Percentiles rank a stretch among this genome's conserved stretches.
Evolutionary conservation across 2,329 filamentous ascomycete genomes (phyloP).

Genomic region (Monilinia fructicola): DNA sequence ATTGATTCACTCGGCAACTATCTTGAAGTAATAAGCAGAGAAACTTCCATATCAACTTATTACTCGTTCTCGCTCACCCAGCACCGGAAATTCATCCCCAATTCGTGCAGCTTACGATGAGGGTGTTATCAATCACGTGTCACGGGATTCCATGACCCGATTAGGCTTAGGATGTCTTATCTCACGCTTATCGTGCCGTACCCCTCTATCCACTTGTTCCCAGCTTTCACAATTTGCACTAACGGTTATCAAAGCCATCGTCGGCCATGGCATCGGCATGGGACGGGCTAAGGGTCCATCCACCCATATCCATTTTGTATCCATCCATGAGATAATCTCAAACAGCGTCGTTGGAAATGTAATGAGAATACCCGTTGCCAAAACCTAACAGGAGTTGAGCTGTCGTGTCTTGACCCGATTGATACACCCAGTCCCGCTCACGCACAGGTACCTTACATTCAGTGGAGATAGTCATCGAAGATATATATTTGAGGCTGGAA

Average conservation of each 20-base stretch:
- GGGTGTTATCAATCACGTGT: background rate
- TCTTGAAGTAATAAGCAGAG: background rate
- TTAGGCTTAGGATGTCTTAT: conserved; percentile 7
- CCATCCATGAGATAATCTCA: background rate
- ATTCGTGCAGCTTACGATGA: conserved; percentile 3
- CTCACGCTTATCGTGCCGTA: conserved; percentile 2
- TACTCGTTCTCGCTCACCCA: background rate
- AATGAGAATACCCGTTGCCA: conserved; percentile 22
- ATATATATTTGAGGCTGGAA: conserved; percentile 27
- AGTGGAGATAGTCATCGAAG: conserved; percentile 23
- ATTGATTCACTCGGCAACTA: background rate
- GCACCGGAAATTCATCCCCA: conserved; percentile 16
- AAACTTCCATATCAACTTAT: background rate
- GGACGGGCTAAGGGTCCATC: background rate
- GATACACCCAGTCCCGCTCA: conserved; percentile 37
- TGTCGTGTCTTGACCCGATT: conserved; percentile 34
- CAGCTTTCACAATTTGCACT: background rate
- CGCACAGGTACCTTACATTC: conserved; percentile 17
- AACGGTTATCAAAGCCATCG: conserved; percentile 1
- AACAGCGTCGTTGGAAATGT: background rate
- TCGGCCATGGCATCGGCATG: background rate
- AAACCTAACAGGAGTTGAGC: background rate
- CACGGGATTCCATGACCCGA: conserved; percentile 7
- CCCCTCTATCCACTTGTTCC: conserved; percentile 1
- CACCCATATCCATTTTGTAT: background rate